Percentiles rank a stretch among this genome's conserved stretches.
Conservation (phyloP, 805 yeast genomes). For the Komagataella kurtzmanii region DNA sequence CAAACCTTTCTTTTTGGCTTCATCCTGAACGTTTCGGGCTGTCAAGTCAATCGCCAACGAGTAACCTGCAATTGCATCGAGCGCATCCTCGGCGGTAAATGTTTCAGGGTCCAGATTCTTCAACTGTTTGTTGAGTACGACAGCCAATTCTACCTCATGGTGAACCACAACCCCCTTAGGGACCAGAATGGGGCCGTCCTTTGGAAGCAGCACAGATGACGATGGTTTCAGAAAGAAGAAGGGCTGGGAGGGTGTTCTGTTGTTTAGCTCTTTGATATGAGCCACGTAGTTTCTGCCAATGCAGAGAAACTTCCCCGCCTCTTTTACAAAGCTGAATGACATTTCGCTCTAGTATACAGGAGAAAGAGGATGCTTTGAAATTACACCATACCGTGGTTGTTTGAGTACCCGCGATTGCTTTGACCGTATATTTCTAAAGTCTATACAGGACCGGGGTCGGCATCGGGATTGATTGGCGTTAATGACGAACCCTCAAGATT, state of each 20-base stretch:
- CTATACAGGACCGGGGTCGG: neutral
- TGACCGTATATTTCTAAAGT: neutral
- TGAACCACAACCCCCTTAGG: slow-evolving; percentile 76
- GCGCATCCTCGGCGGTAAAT: slow-evolving; percentile 53
- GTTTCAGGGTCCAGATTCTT: slow-evolving; percentile 41
- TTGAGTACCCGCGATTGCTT: neutral
- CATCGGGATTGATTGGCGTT: neutral
- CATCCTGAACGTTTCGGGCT: slow-evolving; percentile 91
- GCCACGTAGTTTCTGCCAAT: slow-evolving; percentile 98
- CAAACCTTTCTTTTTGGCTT: slow-evolving; percentile 82
- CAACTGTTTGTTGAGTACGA: slow-evolving; percentile 52
- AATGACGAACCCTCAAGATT: neutral
- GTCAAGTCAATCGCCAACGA: slow-evolving; percentile 89
- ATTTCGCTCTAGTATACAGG: slow-evolving; percentile 11
- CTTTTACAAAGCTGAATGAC: slow-evolving; percentile 40
- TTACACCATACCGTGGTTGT: neutral
- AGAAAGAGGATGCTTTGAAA: neutral
- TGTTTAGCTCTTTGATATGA: slow-evolving; percentile 83
- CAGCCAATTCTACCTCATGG: slow-evolving; percentile 88
- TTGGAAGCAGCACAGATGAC: slow-evolving; percentile 56
- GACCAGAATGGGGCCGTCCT: slow-evolving; percentile 64
- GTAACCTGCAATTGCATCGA: slow-evolving; percentile 74
- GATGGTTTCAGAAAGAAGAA: slow-evolving; percentile 89
- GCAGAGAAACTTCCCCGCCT: slow-evolving; percentile 74
- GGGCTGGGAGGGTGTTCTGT: slow-evolving; percentile 71